Percentiles rank a stretch among this genome's conserved stretches.
Evolutionary conservation across 2,329 filamentous ascomycete species (phyloP).

Genomic region (Aspergillus calidoustus): DNA sequence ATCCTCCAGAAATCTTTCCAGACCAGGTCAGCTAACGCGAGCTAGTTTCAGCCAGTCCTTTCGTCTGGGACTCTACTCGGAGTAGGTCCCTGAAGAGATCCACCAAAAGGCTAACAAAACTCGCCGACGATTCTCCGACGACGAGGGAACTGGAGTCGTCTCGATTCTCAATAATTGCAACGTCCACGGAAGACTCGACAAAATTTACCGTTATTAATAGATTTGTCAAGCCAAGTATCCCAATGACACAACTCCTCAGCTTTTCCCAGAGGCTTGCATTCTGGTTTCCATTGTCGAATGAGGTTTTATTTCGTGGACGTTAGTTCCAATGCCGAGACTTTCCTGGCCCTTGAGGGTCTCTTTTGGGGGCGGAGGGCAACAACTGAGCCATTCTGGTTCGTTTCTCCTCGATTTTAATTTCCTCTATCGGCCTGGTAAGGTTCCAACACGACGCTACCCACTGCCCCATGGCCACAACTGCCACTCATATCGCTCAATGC

Average conservation of each 20-base stretch:
- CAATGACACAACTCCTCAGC: not conserved
- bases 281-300: not conserved
- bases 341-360: not conserved
- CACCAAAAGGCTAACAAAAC: not conserved
- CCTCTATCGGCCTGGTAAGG: not conserved
- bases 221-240: not conserved
- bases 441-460: not conserved
- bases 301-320: not conserved
- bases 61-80: no score
- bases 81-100: not conserved
- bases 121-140: not conserved
- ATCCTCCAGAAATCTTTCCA: not conserved
- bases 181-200: not conserved
- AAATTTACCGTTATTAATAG: not conserved
- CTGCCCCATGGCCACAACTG: not conserved
- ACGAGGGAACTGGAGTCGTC: not conserved
- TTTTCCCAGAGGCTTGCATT: not conserved
- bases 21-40: not conserved
- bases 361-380: not conserved
- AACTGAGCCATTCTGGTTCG: not conserved
- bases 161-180: not conserved
- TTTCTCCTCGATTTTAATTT: not conserved
- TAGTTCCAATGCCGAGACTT: not conserved
- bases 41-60: not conserved
- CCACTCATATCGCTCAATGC: not conserved